Evolutionary conservation across 2,329 filamentous ascomycete species (phyloP), one percentile per base, ranked within the genome.

Genomic region (Triangularia verruculosa): DNA sequence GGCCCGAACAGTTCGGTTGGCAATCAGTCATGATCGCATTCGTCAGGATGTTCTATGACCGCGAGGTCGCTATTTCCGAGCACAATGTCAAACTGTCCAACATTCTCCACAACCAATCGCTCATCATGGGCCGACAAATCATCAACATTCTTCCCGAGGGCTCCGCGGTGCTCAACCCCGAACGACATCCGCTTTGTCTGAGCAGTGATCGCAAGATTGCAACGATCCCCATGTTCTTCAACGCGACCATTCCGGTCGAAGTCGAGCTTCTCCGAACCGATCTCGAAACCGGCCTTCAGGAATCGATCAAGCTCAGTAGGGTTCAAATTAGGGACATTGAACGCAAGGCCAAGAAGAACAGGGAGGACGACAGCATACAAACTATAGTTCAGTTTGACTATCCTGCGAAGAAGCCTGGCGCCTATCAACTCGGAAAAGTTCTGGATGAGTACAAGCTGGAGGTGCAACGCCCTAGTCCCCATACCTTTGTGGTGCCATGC

Each of bases 91-190:
- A 96, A 74, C 87, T 93, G 15, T 90, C 89, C 27, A 89, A 86
- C 66, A 93, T 99, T 67, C 81, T 97, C 66, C 92, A 97, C 74
- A 97, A 98, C 74, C 86, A 92, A 30, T 97, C 93, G 22, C 84
- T 98, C 72, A 98, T 99, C 68, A 85, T 97, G 78, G 95, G 95
- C 73, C 95, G 93, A 75, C 93, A 98, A 78, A 96, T 97, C 70
- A 94, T 99, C 77, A 95, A 99, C 74, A 97, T 99, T 72, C 81
- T 99, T 61, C 95, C 95, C 1, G 95, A 99, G 81, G 96, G 96
- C 17, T 95, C 93, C 57, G 95, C 93, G 13, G 83, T 93, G 57
- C 81, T 99, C 67, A 99, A 99, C 72, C 92, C 93, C 0, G 85
- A 93, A 55, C 84, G 86, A 63, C 79, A 83, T n/a, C 85, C 93